Percentiles rank a stretch among this genome's conserved stretches.
These are phyloP conservation scores for Astragalus membranaceus DNA, from an alignment of 306 rosid genomes.

Conservation along the genomic window DNA sequence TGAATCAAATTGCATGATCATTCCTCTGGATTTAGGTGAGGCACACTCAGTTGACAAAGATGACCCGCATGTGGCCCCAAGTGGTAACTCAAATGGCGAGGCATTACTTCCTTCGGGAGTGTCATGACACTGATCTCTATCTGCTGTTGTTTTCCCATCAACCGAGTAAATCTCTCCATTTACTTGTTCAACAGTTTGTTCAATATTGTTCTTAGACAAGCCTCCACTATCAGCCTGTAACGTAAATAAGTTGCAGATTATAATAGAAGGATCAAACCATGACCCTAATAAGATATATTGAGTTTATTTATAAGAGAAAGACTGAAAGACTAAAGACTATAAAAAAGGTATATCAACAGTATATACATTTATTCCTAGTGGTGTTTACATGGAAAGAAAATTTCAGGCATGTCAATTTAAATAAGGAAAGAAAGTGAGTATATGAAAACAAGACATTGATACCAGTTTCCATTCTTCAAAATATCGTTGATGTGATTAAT, in stretches of 20 bases:
- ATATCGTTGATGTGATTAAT: not conserved
- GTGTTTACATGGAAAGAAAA: not conserved
- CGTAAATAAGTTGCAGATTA: conserved; percentile 20
- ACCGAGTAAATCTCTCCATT: conserved; percentile 18
- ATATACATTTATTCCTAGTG: not conserved
- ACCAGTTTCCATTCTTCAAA: not conserved
- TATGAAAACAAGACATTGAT: not conserved
- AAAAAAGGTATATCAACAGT: not conserved
- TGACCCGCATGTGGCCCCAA: conserved; percentile 10
- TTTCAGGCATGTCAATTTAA: conserved; percentile 1
- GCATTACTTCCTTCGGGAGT: conserved; percentile 25
- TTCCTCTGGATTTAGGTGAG: conserved; percentile 20
- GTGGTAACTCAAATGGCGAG: conserved; percentile 23
- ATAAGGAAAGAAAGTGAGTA: conserved; percentile 4
- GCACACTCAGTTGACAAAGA: conserved; percentile 4
- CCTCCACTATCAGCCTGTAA: conserved; percentile 33
- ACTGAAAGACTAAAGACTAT: conserved; percentile 2
- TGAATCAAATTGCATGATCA: conserved; percentile 27
- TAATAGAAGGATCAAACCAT: conserved; percentile 12
- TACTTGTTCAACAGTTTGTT: conserved; percentile 25
- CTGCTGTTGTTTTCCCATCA: conserved; percentile 13
- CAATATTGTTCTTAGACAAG: conserved; percentile 17
- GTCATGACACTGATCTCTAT: conserved; percentile 20
- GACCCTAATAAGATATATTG: not conserved
- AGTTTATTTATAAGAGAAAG: not conserved